Evolutionary conservation across 805 yeast genomes (phyloP).

Genomic region (Suhomyces pyralidae): DNA sequence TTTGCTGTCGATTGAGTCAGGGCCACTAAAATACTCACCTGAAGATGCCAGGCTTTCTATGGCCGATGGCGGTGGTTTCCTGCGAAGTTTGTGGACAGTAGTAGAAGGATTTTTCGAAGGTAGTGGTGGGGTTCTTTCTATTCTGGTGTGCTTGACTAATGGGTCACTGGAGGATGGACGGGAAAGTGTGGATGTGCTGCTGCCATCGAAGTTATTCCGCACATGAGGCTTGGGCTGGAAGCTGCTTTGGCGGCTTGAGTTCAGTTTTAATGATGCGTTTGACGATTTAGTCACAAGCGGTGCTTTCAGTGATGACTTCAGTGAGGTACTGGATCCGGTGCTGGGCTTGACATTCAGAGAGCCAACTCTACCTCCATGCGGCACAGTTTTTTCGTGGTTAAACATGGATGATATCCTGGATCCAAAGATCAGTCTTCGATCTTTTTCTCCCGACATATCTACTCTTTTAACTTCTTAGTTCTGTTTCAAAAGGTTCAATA

Average conservation of each 20-base stretch:
- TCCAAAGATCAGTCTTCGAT: constrained; percentile 24
- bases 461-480: background rate
- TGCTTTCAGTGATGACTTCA: constrained; percentile 1
- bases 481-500: background rate
- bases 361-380: background rate
- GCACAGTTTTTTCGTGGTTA: constrained; percentile 9
- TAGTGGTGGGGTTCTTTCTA: background rate
- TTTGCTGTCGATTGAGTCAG: background rate
- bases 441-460: constrained; percentile 7
- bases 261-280: background rate
- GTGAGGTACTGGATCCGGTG: background rate
- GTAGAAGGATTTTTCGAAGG: background rate
- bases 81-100: background rate
- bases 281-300: constrained; percentile 1
- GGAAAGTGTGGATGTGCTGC: background rate
- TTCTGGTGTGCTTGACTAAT: background rate
- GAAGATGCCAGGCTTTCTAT: constrained; percentile 3
- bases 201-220: background rate
- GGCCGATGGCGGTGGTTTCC: constrained; percentile 6
- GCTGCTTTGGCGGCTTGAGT: background rate
- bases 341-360: background rate
- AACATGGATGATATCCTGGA: constrained; percentile 31
- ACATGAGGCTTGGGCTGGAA: background rate
- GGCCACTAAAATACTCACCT: constrained; percentile 1
- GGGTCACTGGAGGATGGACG: constrained; percentile 1